phyloP scores from a whole-genome alignment of 2,329 filamentous ascomycete genomes.

The Apiospora kogelbergensis region DNA sequence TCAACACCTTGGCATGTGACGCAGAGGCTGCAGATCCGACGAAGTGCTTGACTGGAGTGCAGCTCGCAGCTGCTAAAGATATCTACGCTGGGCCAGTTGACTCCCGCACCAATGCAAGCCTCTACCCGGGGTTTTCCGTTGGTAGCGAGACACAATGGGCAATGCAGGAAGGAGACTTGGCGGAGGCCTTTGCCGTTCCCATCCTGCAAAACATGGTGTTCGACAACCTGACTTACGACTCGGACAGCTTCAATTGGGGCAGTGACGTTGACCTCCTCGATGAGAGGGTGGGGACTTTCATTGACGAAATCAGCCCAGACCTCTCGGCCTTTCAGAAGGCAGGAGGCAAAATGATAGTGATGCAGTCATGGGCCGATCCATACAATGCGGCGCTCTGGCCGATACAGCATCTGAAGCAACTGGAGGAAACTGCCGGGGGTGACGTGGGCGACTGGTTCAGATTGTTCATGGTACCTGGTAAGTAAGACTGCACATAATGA shows the following conservation, averaged over 20 bases:
- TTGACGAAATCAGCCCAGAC: conserved; percentile 36
- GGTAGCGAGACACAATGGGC: conserved; percentile 40
- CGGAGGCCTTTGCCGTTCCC: conserved; percentile 34
- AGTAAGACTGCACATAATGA: neutral
- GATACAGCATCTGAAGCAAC: conserved; percentile 31
- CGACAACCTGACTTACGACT: conserved; percentile 35
- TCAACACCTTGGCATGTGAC: conserved; percentile 30
- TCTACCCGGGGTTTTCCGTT: conserved; percentile 41
- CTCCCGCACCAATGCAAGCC: conserved; percentile 7
- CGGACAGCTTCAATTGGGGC: conserved; percentile 35
- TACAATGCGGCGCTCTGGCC: conserved; percentile 36
- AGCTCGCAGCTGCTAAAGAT: conserved; percentile 30
- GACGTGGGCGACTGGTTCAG: conserved; percentile 33
- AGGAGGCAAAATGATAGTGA: conserved; percentile 37
- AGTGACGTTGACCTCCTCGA: conserved; percentile 34
- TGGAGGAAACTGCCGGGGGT: conserved; percentile 23
- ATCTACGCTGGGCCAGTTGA: conserved; percentile 28
- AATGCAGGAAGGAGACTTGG: conserved; percentile 33
- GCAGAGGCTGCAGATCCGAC: conserved; percentile 14
- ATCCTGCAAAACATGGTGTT: conserved; percentile 43
- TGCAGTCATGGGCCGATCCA: conserved; percentile 39
- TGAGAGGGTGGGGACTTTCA: conserved; percentile 30
- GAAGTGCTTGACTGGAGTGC: conserved; percentile 30
- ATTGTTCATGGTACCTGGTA: conserved; percentile 36
- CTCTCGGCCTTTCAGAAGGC: conserved; percentile 26